Conservation (phyloP, 2,329 filamentous ascomycete genomes). For the Madurella mycetomatis region DNA sequence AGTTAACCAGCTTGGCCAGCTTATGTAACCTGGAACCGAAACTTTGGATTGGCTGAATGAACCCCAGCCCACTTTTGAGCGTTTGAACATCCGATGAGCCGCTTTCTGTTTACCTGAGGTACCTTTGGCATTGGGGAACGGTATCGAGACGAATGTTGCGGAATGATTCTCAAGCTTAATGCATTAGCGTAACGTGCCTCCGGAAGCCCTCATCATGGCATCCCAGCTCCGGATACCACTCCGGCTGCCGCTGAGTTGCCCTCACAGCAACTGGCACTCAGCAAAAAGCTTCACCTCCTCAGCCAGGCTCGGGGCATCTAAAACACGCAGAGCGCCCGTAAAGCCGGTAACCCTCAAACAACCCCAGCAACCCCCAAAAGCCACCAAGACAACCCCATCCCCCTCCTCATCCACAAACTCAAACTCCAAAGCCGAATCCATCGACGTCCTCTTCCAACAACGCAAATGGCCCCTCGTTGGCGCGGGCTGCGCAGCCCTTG, state of each 20-base stretch:
- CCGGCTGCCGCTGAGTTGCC: neutral
- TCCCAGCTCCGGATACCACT: slow-evolving; percentile 2
- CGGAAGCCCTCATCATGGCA: slow-evolving; percentile 5
- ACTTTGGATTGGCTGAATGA: neutral
- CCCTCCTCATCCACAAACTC: neutral
- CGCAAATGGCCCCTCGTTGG: slow-evolving; percentile 44
- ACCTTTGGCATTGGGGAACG: too few relatives aligned
- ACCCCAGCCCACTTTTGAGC: neutral
- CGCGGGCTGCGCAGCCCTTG: slow-evolving; percentile 41
- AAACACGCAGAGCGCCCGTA: too few relatives aligned
- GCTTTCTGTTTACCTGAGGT: slow-evolving; percentile 1
- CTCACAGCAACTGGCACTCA: neutral
- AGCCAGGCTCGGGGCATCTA: neutral
- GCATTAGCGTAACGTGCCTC: too few relatives aligned
- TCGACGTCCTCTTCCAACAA: slow-evolving; percentile 33
- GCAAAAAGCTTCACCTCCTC: slow-evolving; percentile 9
- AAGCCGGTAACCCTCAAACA: neutral
- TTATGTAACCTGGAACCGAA: neutral
- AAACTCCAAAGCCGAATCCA: slow-evolving; percentile 2
- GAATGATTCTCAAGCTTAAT: too few relatives aligned
- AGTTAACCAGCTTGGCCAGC: neutral
- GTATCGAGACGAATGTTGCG: too few relatives aligned
- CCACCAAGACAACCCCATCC: neutral
- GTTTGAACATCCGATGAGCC: neutral
- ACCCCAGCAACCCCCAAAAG: neutral